Conservation (phyloP, 2,329 filamentous ascomycete genomes). For the Stachybotrys elegans region DNA sequence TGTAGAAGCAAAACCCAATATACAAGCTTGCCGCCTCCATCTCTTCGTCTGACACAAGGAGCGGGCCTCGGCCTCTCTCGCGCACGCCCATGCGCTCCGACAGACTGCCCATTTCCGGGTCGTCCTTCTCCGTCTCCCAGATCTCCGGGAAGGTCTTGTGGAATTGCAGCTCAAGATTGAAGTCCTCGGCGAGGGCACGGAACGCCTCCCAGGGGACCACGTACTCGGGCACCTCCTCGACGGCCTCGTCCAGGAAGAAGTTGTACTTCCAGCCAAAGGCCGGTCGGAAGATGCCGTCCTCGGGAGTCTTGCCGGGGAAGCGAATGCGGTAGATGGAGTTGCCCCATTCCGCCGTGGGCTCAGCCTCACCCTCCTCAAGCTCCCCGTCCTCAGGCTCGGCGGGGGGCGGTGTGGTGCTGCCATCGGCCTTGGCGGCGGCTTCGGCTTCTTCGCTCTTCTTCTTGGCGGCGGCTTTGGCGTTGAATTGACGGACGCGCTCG, state of each 20-base stretch:
- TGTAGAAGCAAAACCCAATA: conserved; percentile 94
- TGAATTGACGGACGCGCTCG: conserved; percentile 70
- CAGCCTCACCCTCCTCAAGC: conserved; percentile 56
- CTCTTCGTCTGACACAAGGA: conserved; percentile 78
- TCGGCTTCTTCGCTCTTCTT: conserved; percentile 34
- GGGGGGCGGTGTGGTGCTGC: conserved; percentile 14
- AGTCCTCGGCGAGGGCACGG: conserved; percentile 90
- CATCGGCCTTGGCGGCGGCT: background rate
- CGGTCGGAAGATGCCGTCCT: conserved; percentile 86
- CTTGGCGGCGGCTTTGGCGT: conserved; percentile 44
- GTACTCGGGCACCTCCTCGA: conserved; percentile 94
- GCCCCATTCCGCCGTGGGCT: conserved; percentile 75
- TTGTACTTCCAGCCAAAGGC: conserved; percentile 98
- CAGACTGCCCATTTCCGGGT: conserved; percentile 71
- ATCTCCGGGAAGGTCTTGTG: conserved; percentile 87
- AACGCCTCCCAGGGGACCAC: conserved; percentile 98
- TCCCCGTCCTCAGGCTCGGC: conserved; percentile 36
- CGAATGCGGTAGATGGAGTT: conserved; percentile 89
- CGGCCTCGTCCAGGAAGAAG: conserved; percentile 92
- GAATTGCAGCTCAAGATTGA: conserved; percentile 93
- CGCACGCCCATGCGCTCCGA: conserved; percentile 96
- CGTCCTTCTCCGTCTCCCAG: conserved; percentile 87
- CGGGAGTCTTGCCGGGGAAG: conserved; percentile 77
- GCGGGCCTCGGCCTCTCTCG: conserved; percentile 57
- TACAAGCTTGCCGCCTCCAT: conserved; percentile 92